These are phyloP conservation scores for Lolium multiflorum DNA, from an alignment of 176 grass and related monocot species.

Conservation along the genomic window DNA sequence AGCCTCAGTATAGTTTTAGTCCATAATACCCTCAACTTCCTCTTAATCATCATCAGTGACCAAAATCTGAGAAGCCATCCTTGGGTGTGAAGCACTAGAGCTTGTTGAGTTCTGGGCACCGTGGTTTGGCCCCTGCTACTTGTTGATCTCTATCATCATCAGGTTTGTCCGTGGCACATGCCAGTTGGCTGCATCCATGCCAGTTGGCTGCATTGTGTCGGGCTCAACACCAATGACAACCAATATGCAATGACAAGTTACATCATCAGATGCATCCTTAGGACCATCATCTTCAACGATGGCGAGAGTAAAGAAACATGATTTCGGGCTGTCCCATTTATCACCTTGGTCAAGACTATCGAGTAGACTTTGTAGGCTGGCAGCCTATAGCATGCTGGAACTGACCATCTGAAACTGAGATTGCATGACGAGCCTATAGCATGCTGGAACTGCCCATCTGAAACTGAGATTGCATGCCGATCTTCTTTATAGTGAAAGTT, in stretches of 20 bases:
- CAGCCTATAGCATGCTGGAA: neutral
- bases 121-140: constrained; percentile 2
- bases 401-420: neutral
- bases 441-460: no score
- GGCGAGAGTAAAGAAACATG: neutral
- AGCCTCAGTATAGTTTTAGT: neutral
- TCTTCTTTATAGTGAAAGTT: neutral
- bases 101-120: constrained; percentile 24
- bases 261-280: constrained; percentile 12
- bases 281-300: neutral
- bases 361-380: neutral
- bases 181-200: neutral
- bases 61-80: neutral
- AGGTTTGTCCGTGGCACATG: neutral
- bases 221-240: neutral
- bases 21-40: constrained; percentile 12
- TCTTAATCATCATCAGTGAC: neutral
- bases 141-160: neutral
- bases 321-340: neutral
- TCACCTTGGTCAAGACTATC: constrained; percentile 4
- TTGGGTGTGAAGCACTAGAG: constrained; percentile 3
- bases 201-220: neutral
- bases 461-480: no score
- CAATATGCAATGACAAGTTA: neutral
- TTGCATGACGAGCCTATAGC: neutral